Conservation (phyloP, 1,139 yeast genomes). For the Magnusiomyces sp. region DNA sequence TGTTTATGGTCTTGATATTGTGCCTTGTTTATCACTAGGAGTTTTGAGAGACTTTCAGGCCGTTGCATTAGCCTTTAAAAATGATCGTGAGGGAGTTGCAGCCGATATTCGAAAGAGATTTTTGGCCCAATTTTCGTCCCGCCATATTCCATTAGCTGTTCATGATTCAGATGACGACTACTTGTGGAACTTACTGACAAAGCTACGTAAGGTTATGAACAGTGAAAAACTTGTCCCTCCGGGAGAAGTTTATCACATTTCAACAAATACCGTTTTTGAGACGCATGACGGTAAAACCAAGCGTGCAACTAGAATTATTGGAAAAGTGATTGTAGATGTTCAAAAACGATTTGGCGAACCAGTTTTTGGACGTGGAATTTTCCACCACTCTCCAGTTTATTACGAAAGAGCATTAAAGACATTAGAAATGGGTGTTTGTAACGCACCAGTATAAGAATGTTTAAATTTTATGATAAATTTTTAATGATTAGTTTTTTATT, state of each 20-base stretch:
- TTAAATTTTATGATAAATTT: not conserved
- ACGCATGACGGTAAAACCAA: constrained; percentile 26
- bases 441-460: constrained; percentile 17
- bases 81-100: constrained; percentile 25
- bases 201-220: constrained; percentile 27
- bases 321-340: constrained; percentile 27
- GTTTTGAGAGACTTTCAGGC: constrained; percentile 29
- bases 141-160: constrained; percentile 20
- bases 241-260: constrained; percentile 29
- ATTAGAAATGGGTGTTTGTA: constrained; percentile 25
- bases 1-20: constrained; percentile 30
- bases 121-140: constrained; percentile 25
- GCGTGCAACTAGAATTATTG: constrained; percentile 28
- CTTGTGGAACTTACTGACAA: constrained; percentile 25
- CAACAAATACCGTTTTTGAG: constrained; percentile 26
- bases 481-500: not conserved
- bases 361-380: constrained; percentile 30
- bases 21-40: constrained; percentile 32
- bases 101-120: constrained; percentile 25
- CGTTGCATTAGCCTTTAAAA: constrained; percentile 26
- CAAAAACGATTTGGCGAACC: constrained; percentile 31
- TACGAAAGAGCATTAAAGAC: constrained; percentile 29
- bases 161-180: constrained; percentile 27
- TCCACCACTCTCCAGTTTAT: constrained; percentile 31
- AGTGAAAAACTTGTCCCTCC: constrained; percentile 32